Conservation (phyloP, 371 early-diverging fungal species). For the Umbelopsis sp. region DNA sequence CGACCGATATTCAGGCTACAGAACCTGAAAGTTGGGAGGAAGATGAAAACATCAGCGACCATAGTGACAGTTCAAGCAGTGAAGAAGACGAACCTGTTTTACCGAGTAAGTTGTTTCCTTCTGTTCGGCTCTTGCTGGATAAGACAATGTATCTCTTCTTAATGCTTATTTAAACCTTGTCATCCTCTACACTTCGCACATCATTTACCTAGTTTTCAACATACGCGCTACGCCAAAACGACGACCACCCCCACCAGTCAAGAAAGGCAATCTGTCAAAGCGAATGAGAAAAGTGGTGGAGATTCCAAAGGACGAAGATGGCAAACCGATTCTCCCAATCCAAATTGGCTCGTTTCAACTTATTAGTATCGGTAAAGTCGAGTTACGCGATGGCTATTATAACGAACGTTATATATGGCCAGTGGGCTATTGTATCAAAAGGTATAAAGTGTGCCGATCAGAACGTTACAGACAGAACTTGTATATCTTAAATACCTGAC, state of each 20-base stretch:
- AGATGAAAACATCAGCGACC: not conserved
- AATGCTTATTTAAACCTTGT: too few relatives aligned
- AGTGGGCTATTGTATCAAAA: constrained; percentile 27
- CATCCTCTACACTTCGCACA: too few relatives aligned
- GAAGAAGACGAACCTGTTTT: not conserved
- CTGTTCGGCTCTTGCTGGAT: not conserved
- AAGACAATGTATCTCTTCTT: too few relatives aligned
- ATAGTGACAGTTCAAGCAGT: constrained; percentile 13
- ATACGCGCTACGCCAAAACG: not conserved
- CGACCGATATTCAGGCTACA: not conserved
- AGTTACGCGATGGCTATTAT: constrained; percentile 18
- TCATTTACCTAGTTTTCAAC: not conserved
- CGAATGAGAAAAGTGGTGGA: constrained; percentile 39
- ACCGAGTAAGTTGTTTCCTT: not conserved
- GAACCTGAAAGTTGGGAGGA: not conserved
- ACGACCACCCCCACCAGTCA: constrained; percentile 1
- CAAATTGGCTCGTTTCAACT: constrained; percentile 75
- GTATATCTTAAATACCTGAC: not conserved
- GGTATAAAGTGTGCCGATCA: constrained; percentile 13
- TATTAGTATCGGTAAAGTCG: constrained; percentile 51
- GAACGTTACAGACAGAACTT: not conserved
- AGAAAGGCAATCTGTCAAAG: constrained; percentile 20
- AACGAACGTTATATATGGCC: constrained; percentile 37
- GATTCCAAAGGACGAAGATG: constrained; percentile 59
- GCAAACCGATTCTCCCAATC: constrained; percentile 68